Percentiles rank a stretch among this genome's conserved stretches.
Conservation (phyloP, 2,329 filamentous ascomycete genomes). For the Arthrobotrys sphaeroides region DNA sequence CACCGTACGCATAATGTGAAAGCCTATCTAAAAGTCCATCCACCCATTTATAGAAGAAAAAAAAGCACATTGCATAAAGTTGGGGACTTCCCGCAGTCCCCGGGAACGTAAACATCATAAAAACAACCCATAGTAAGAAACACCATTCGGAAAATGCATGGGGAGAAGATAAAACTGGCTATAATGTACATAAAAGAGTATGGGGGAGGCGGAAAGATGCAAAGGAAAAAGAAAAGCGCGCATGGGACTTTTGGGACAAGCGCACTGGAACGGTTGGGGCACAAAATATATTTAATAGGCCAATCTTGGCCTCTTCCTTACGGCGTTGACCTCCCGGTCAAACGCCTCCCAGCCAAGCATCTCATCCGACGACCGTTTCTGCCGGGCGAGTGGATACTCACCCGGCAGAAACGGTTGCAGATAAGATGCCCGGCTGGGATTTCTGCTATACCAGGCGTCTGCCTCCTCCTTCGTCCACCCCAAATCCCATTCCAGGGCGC, state of each 20-base stretch:
- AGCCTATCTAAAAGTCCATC: slow-evolving; percentile 26
- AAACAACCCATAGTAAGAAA: not conserved
- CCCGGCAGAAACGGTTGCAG: not conserved
- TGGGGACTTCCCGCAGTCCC: not conserved
- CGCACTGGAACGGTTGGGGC: too few species aligned
- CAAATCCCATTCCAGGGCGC: slow-evolving; percentile 2
- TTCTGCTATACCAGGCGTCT: not conserved
- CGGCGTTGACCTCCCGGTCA: too few species aligned
- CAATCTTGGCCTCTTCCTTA: too few species aligned
- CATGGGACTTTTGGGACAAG: too few species aligned
- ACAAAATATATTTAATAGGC: too few species aligned
- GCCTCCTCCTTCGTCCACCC: not conserved
- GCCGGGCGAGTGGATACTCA: not conserved
- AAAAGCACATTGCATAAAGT: slow-evolving; percentile 8
- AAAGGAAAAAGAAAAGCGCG: not conserved
- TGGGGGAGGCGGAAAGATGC: not conserved
- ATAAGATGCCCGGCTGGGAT: not conserved
- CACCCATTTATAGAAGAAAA: slow-evolving; percentile 16
- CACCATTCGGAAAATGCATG: slow-evolving; percentile 6
- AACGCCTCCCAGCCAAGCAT: not conserved
- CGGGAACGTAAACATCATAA: not conserved
- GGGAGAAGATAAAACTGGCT: not conserved
- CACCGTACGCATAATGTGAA: not conserved
- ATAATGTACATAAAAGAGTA: not conserved
- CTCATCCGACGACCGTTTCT: not conserved